Base-by-base conservation (phyloP, 306 rosid species). In the Luffa aegyptiaca region DNA sequence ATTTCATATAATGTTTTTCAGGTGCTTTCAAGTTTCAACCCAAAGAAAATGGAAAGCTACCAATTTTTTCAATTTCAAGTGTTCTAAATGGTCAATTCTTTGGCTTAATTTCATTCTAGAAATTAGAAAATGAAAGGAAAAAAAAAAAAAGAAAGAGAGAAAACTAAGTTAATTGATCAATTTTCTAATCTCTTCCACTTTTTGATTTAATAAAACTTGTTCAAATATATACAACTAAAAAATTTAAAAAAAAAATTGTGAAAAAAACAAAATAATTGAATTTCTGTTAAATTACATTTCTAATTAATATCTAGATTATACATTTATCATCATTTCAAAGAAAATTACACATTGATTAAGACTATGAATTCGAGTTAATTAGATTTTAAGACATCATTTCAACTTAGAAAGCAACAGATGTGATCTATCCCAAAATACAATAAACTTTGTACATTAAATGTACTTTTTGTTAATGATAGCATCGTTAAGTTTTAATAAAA, bases 1-100 rank as follows among this genome's bases (percentile, higher is more conserved):
- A 26, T 72, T 18, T 18, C 8, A 26, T 21, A 46, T 48, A 70
- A 70, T 11, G 56, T n/a, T 72, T 48, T 21, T 72, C 77, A 72
- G 77, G 77, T 72, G 77, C 42, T 41, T 66, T 52, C 77, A 48
- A 72, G 41, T 53, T 56, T 65, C 77, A 48, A 72, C 41, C 42
- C 0, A 66, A 72, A 12, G 37, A 72, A 72, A 45, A 20, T 70
- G 8, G 46, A 39, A 66, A 18, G 51, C 31, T 41, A 18, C 73
- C 49, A 17, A 66, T 66, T 66, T 66, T 66, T 39, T 66, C 49
- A 66, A 10, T 39, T 39, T 66, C 51, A 66, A 66, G 49, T 66
- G 49, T 66, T 66, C 49, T 36, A 7, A 65, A 65, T 65, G 42
- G 31, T 66, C 49, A 66, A 39, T 39, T 39, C 0, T 66, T 66